Percentiles rank a stretch among this genome's conserved stretches.
Evolutionary conservation across 2,329 filamentous ascomycete species (phyloP).

Genomic region (Fusarium beomiforme): DNA sequence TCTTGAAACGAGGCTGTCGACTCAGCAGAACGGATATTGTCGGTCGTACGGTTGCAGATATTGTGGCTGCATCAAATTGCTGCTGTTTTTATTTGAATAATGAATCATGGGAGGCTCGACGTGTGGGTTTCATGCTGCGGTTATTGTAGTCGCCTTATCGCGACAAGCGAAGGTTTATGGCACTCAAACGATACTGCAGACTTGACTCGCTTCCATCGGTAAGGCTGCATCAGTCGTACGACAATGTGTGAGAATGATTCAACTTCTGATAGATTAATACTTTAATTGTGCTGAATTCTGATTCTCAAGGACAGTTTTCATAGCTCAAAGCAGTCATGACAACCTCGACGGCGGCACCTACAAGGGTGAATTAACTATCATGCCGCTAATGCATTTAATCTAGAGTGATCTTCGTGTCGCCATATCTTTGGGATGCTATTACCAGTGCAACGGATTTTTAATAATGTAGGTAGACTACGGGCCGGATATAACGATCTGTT

Average conservation of each 20-base stretch:
- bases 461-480: neutral
- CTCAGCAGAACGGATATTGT: neutral
- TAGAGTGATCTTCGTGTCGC: neutral
- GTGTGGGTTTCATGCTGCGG: neutral
- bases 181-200: neutral
- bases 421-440: neutral
- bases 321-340: conserved; percentile 5
- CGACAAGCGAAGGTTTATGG: neutral
- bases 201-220: neutral
- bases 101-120: neutral
- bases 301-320: neutral
- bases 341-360: neutral
- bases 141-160: neutral
- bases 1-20: neutral
- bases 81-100: neutral
- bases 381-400: conserved; percentile 11
- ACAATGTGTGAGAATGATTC: neutral
- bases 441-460: neutral
- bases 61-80: neutral
- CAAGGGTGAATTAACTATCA: neutral
- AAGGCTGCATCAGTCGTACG: neutral
- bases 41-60: neutral
- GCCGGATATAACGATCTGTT: neutral
- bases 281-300: neutral
- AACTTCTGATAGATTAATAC: neutral